Base-by-base conservation (phyloP, 208 protist species). In the Crithidia expoeki region DNA sequence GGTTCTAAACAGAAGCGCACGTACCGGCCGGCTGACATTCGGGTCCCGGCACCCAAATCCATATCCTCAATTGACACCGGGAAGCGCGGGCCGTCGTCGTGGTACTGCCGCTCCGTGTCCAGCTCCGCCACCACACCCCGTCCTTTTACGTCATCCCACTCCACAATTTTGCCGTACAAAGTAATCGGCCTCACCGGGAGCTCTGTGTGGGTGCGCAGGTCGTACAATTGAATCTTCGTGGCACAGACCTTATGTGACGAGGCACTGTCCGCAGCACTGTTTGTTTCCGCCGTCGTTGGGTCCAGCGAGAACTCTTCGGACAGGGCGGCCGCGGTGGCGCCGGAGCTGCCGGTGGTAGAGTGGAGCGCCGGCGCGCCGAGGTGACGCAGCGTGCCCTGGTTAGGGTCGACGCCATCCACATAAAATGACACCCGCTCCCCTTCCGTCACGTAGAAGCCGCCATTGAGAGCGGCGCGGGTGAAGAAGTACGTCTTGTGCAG, bases 391-490 rank as follows among this genome's bases (percentile, higher is more conserved):
- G 57, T 52, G 9, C 28, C 42, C 36, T 58, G 53, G 34, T 19
- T 12, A 25, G 30, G 21, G 11, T 36, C 7, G 14, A 47, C n/a
- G 14, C 14, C 6, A 14, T 11, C 28, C n/a, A 73, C 60, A 14
- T 40, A 61, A 73, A 95, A 95, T 0, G 83, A 76, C 6, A 95
- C 86, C 5, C 78, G 83, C 63, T 95, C 85, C 5, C 89, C 89
- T 60, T 91, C 86, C 11, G 62, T 83, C 40, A 95, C 69, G 72
- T 86, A 93, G 72, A 91, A 89, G 17, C 86, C 89, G 16, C 85
- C 89, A 34, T 67, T 46, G 10, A 95, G 81, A 4, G 70, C 56
- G 2, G 40, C 53, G 23, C 89, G 89, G 1, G 76, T 80, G 52
- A 95, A 95, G 66, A 95, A 95, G 60, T 83, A 93, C 1, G 47